Conservation (phyloP, 768 basidiomycete genomes). For the Lentinus tigrinus region DNA sequence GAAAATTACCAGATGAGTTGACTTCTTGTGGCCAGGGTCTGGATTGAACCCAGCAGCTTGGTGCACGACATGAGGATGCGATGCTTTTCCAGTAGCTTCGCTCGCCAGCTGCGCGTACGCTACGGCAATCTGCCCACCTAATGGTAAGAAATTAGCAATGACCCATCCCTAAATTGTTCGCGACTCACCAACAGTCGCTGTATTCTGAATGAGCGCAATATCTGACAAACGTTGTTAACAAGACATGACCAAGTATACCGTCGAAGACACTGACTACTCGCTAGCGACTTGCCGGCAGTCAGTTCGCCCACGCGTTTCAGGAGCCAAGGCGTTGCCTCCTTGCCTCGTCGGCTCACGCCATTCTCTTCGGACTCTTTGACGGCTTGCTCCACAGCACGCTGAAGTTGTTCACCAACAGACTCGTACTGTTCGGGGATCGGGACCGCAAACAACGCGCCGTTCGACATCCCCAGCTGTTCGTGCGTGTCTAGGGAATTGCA, state of each 20-base stretch:
- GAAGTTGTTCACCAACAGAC: constrained; percentile 62
- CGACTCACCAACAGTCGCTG: constrained; percentile 72
- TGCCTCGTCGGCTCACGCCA: constrained; percentile 78
- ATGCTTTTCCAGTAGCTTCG: neutral
- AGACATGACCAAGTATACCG: neutral
- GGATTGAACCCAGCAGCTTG: no score
- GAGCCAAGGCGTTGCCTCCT: constrained; percentile 95
- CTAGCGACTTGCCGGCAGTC: constrained; percentile 71
- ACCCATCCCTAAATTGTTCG: neutral
- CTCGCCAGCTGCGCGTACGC: constrained; percentile 59
- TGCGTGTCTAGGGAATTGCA: constrained; percentile 53
- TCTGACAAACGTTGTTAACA: constrained; percentile 40
- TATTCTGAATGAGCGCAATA: constrained; percentile 86
- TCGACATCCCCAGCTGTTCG: constrained; percentile 65
- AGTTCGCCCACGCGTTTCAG: constrained; percentile 80
- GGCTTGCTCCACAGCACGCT: constrained; percentile 80
- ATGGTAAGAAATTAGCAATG: neutral
- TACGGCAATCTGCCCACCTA: constrained; percentile 78
- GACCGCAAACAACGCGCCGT: constrained; percentile 80
- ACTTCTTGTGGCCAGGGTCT: neutral
- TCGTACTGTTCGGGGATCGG: constrained; percentile 86
- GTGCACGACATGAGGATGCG: constrained; percentile 4
- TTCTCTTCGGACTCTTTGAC: constrained; percentile 79
- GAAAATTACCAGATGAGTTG: neutral
- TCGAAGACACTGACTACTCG: constrained; percentile 51